Base-by-base conservation (phyloP, 495 filamentous ascomycete species). In the Trichoderma gamsii region DNA sequence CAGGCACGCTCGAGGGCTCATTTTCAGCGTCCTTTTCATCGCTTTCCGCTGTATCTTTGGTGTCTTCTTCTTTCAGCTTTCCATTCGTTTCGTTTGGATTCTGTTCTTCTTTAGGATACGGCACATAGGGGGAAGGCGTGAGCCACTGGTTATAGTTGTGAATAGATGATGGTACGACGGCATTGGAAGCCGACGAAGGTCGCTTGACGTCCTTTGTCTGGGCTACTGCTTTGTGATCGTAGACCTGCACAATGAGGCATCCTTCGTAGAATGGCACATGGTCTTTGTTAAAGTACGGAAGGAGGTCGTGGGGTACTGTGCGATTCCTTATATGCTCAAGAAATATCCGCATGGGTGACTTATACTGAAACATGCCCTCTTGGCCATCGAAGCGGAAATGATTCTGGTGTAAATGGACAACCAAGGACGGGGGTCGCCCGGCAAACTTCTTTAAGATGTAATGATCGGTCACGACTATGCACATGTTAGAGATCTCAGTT, bases 331-430 rank as follows among this genome's bases (percentile, higher is more conserved):
- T 72, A 76, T 96, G 91, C 71, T 94, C 87, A 29, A 97, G 80
- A 46, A 97, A 85, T 67, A 91, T 77, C 72, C 84, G 87, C 92
- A 98, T 97, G 63, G 94, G 91, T 8, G 93, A 97, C 70, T 89
- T 90, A 76, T 97, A 97, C 1, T 85, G 81, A 71, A 97, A 97
- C 74, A 89, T 91, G 70, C 93, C 92, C 76, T 97, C 92, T 79
- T 97, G 93, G 69, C 92, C 87, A 71, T 98, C 95, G 76, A 99
- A 96, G 64, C 92, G 89, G 75, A 96, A 97, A 78, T 97, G 87
- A 5, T 83, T 90, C 4, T 87, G 85, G 74, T 97, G 88, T 1
- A 99, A 79, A 77, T 98, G 93, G 44, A 99, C 78, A 52, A 93
- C 87, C 11, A 98, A 80, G 13, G 92, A 97, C 0, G 96, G 94